Conservation (phyloP, 176 grass and related monocot genomes). For the Lolium multiflorum region DNA sequence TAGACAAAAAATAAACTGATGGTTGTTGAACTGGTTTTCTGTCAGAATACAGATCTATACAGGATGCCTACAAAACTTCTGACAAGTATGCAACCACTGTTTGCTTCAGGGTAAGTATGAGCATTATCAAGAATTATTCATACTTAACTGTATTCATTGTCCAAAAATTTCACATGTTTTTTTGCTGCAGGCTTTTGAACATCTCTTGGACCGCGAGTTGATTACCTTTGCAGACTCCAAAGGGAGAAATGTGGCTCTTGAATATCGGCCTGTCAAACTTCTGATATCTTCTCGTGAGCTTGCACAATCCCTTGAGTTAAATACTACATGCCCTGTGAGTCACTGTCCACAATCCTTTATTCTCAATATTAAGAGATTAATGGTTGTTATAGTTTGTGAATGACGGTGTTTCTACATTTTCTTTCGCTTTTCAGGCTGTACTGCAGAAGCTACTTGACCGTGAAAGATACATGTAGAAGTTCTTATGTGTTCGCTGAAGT, state of each 20-base stretch:
- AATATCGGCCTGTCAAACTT: conserved; percentile 82
- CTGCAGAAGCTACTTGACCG: conserved; percentile 91
- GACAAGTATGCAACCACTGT: conserved; percentile 77
- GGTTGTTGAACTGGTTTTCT: conserved; percentile 35
- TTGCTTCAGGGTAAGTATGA: conserved; percentile 72
- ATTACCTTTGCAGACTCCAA: conserved; percentile 74
- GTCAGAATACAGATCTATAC: conserved; percentile 91
- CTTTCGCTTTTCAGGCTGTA: conserved; percentile 64
- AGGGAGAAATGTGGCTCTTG: conserved; percentile 68
- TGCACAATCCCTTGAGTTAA: conserved; percentile 68
- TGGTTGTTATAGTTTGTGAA: neutral
- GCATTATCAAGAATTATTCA: neutral
- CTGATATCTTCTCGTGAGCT: conserved; percentile 78
- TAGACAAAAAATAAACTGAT: conserved; percentile 35
- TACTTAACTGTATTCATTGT: neutral
- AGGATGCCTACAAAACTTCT: conserved; percentile 91
- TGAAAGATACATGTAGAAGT: conserved; percentile 83
- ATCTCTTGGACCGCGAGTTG: conserved; percentile 87
- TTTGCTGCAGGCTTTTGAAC: conserved; percentile 82
- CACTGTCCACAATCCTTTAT: neutral
- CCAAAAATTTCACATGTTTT: neutral
- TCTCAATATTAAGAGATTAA: neutral
- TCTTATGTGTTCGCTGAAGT: neutral
- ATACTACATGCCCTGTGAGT: conserved; percentile 87
- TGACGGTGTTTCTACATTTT: conserved; percentile 5